Percentiles rank a stretch among this genome's conserved stretches.
Conservation (phyloP, 768 basidiomycete genomes). For the Boletus fagicola region DNA sequence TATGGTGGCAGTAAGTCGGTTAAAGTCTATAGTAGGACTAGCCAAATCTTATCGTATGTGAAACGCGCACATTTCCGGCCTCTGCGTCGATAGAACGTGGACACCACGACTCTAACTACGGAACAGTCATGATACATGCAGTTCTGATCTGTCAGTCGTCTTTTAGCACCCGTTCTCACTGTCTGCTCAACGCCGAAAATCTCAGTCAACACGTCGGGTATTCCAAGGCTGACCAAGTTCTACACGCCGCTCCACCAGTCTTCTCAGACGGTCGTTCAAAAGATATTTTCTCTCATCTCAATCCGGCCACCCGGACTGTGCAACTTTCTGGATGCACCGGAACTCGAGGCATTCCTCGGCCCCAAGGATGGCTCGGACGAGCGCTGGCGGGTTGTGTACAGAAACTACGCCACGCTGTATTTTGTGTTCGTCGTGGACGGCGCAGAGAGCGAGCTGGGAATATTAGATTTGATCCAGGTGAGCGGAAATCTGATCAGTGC, state of each 20-base stretch:
- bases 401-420: conserved; percentile 93
- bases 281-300: conserved; percentile 88
- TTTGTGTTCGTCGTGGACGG: conserved; percentile 97
- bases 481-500: conserved; percentile 18
- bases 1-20: background rate
- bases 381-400: conserved; percentile 84
- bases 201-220: conserved; percentile 92
- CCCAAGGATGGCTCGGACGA: conserved; percentile 50
- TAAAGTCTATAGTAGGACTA: background rate
- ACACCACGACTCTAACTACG: background rate
- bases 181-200: conserved; percentile 21
- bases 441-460: conserved; percentile 94
- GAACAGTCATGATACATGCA: conserved; percentile 69
- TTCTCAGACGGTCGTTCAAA: conserved; percentile 70
- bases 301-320: conserved; percentile 80
- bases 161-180: conserved; percentile 17
- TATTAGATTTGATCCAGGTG: conserved; percentile 95
- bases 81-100: no score
- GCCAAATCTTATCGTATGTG: background rate
- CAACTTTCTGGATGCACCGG: conserved; percentile 95
- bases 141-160: conserved; percentile 72
- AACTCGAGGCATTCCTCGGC: conserved; percentile 73
- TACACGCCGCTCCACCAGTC: conserved; percentile 70
- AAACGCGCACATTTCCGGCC: background rate
- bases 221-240: conserved; percentile 83